These are phyloP conservation scores for Naumovozyma castellii DNA, from an alignment of 805 yeast genomes.

Conservation along the genomic window DNA sequence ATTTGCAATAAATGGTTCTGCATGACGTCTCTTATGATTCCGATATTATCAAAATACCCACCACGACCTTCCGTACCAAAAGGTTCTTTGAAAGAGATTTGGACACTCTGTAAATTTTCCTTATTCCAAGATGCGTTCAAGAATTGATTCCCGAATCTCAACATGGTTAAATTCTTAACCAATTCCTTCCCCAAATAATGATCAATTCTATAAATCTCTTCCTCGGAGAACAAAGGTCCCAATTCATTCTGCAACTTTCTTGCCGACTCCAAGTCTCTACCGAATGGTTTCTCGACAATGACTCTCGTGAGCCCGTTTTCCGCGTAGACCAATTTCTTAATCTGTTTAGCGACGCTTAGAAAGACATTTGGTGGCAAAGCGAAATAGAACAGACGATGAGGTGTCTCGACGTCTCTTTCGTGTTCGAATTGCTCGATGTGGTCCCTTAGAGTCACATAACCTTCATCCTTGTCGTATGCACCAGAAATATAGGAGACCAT, in stretches of 20 bases:
- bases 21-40: conserved; percentile 95
- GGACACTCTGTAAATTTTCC: conserved; percentile 67
- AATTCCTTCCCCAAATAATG: conserved; percentile 96
- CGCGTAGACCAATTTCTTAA: conserved; percentile 62
- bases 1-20: conserved; percentile 95
- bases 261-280: conserved; percentile 76
- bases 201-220: conserved; percentile 89
- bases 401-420: conserved; percentile 35
- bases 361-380: conserved; percentile 95
- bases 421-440: conserved; percentile 53
- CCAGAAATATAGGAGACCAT: conserved; percentile 66
- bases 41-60: conserved; percentile 91
- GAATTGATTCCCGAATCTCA: conserved; percentile 86
- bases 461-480: conserved; percentile 70
- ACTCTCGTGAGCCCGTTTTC: conserved; percentile 64
- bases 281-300: conserved; percentile 95
- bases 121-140: conserved; percentile 84
- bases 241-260: conserved; percentile 66
- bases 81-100: conserved; percentile 92
- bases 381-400: conserved; percentile 80
- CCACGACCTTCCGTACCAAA: conserved; percentile 99
- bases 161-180: conserved; percentile 85
- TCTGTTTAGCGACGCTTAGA: conserved; percentile 61
- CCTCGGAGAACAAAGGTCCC: conserved; percentile 82
- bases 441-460: conserved; percentile 50